Percentiles rank a stretch among this genome's conserved stretches.
phyloP scores from a whole-genome alignment of 805 yeast species.

The Metschnikowia proteae region DNA sequence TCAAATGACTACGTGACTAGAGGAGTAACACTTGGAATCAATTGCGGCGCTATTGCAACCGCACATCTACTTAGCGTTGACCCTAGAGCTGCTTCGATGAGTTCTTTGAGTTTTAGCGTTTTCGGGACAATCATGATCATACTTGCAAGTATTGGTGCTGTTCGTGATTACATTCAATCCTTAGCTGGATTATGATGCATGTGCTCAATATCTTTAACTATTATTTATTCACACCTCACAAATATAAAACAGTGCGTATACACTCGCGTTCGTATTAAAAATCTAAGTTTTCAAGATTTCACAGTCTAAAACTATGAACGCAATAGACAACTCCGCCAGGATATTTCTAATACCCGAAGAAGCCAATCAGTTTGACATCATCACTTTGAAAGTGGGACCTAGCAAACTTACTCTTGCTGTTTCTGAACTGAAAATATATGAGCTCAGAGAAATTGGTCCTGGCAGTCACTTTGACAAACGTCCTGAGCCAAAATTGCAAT shows the following conservation, averaged over 20 bases:
- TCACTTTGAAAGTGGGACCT: slow-evolving; percentile 1
- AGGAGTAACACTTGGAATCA: slow-evolving; percentile 73
- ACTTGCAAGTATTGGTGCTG: slow-evolving; percentile 52
- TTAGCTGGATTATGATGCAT: slow-evolving; percentile 42
- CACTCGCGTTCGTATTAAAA: slow-evolving; percentile 1
- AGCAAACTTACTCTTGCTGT: slow-evolving; percentile 8
- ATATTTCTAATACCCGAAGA: slow-evolving; percentile 13
- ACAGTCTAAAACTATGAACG: not conserved
- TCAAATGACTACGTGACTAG: slow-evolving; percentile 67
- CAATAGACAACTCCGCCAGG: slow-evolving; percentile 7
- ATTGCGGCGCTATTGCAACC: slow-evolving; percentile 81
- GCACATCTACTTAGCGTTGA: slow-evolving; percentile 67
- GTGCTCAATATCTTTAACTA: not conserved
- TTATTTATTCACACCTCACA: not conserved
- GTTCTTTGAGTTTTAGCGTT: slow-evolving; percentile 64
- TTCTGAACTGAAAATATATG: slow-evolving; percentile 7
- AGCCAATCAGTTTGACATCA: slow-evolving; percentile 1
- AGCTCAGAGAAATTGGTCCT: slow-evolving; percentile 16
- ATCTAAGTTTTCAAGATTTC: not conserved
- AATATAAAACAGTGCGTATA: not conserved
- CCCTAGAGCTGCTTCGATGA: slow-evolving; percentile 78
- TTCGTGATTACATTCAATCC: slow-evolving; percentile 37
- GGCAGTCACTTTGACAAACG: slow-evolving; percentile 12
- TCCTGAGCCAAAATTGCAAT: slow-evolving; percentile 15
- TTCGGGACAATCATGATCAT: slow-evolving; percentile 74